phyloP scores from a whole-genome alignment of 225 moss, liverwort and hornwort species.

The Pseudisothecium myosuroides region DNA sequence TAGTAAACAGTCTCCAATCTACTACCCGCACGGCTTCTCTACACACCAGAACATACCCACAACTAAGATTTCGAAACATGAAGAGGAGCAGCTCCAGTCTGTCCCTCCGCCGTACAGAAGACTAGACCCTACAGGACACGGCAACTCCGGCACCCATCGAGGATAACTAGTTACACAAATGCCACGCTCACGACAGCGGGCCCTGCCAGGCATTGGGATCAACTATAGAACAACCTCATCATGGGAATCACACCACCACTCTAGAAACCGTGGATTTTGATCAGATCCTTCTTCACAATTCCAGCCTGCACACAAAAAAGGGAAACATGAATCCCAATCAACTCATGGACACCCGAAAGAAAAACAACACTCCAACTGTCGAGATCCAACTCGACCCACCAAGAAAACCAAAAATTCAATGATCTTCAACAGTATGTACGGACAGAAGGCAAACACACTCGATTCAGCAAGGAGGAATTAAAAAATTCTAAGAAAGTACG shows the following conservation, averaged over 20 bases:
- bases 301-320: slow-evolving; percentile 20
- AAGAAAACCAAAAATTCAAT: too few species aligned
- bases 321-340: background rate
- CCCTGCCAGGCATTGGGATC: background rate
- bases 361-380: accelerated
- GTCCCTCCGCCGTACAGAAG: background rate
- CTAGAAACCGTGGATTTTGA: slow-evolving; percentile 96
- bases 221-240: background rate
- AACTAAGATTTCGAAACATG: background rate
- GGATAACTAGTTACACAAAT: background rate
- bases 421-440: accelerated
- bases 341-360: accelerated
- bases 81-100: background rate
- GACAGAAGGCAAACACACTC: accelerated
- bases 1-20: background rate
- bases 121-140: background rate
- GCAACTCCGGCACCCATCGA: background rate
- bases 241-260: background rate
- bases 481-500: background rate
- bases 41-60: background rate
- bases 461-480: too few species aligned
- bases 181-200: background rate
- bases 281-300: slow-evolving; percentile 93
- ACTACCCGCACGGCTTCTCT: background rate
- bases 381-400: accelerated